Evolutionary conservation across 331 rosid genomes (phyloP), one percentile per base, ranked within the genome.

Genomic region (Pyracantha coccinea): DNA sequence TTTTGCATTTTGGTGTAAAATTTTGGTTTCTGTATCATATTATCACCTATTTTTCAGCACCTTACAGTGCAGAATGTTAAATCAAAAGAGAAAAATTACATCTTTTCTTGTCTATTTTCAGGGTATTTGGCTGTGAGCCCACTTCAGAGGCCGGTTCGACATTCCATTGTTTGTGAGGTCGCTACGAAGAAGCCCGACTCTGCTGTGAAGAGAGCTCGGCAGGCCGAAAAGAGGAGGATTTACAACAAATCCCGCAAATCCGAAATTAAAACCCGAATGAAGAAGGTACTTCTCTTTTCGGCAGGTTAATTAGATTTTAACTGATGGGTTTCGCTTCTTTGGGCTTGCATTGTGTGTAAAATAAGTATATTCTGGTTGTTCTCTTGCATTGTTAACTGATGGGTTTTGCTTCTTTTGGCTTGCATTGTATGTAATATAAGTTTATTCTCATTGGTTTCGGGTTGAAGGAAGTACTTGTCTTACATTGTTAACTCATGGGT

Each of bases 201-300:
- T 4, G 97, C 97, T 1, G 80, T 76, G 16, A 92, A 94, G 91
- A 92, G 97, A 78, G 88, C 89, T 47, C 92, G 93, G 11, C 92
- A 90, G 74, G 89, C 99, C 2, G 97, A 94, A 89, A 92, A 88
- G 71, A 90, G 92, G 72, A 88, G 99, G 68, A 0, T 89, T 81
- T 92, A 89, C 80, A 87, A 94, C 84, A 94, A 86, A 79, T 81
- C 97, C 14, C 81, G 81, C 15, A 94, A 94, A 77, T 92, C 97
- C 6, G 97, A 94, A 84, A 58, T 92, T 63, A 90, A 66, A 82
- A 94, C 97, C 63, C 86, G 97, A 33, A 87, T 88, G 79, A 94
- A 78, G 88, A 92, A 89, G 97, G 99, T 94, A 66, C 44, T 6
- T 24, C 32, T 45, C 54, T 68, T 4, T 32, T n/a, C 20, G 21